Evolutionary conservation across 208 protist genomes (phyloP), one percentile per base, ranked within the genome.

Genomic region (Trypanosoma grayi): DNA sequence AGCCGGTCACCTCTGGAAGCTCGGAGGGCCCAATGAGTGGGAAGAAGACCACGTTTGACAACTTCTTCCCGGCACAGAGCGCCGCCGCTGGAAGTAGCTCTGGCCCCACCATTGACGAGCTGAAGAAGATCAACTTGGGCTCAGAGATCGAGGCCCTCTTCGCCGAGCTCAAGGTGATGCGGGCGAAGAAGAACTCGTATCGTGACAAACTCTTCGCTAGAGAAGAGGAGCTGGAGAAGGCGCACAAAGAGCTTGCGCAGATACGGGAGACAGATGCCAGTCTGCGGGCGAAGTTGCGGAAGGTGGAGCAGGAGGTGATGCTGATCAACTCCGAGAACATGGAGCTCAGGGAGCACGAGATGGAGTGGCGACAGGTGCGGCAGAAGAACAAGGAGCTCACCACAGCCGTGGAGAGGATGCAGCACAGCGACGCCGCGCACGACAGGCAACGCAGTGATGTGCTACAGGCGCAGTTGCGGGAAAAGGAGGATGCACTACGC

Each of bases 131-230:
- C 13, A 91, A 93, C 57, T 77, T 95, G 22, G 90, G 90, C 11
- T 71, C 81, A 0, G 90, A 95, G 62, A 92, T 95, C 57, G 90
- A 95, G 60, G 85, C 77, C 13, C 86, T 95, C 18, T 95, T 95
- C 57, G 67, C 71, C 3, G 86, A 95, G 66, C 81, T 95, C 0
- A 60, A 67, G 16, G 66, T 70, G 3, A 87, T 93, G 31, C 86
- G 90, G 13, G 48, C 20, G 13, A 87, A 83, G 62, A 93, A 92
- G 60, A 95, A 92, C 54, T 71, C 84, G 27, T 95, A 93, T 41
- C 81, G 86, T n/a, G 76, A 75, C 53, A 81, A 83, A 68, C 79
- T 79, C 58, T 25, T 75, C 50, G 39, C 64, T 13, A 65, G 56
- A 27, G 66, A 83, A 50, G 43, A 60, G 8, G 57, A 67, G 10